Base-by-base conservation (phyloP, 2,329 filamentous ascomycete genomes). In the Ophiostoma pallidulum region DNA sequence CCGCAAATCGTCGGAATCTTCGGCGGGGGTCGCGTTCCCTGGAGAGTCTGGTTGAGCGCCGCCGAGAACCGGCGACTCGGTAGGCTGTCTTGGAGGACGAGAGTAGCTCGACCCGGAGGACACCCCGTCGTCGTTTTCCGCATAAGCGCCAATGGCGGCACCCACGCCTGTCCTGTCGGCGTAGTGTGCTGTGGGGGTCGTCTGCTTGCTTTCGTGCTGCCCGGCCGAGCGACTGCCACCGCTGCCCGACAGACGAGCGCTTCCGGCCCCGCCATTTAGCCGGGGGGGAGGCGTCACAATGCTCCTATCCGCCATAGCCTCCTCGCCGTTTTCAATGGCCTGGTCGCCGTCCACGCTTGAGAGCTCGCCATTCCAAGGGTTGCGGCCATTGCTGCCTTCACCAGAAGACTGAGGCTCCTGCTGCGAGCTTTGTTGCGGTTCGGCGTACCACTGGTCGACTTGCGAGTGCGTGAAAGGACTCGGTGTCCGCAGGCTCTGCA, bases 401-500 rank as follows among this genome's bases (percentile, higher is more conserved):
- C 43, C 32, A 20, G 53, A 51, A 3, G 55, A 53, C n/a, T 47
- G 51, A 3, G 48, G 44, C 7, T n/a, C 55, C 57, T 37, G 41
- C 22, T 35, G n/a, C 24, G 19, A 5, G 41, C 29, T 12, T 26
- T 57, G 57, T 13, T 52, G 55, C 8, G 62, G 49, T 26, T 65
- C 64, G 0, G 64, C 60, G 52, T 71, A 71, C 71, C 71, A 74
- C 48, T 75, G 73, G 39, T 82, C 78, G 31, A 71, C 62, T 26
- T 64, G 69, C 3, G 86, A 77, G 55, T 86, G 78, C 1, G 84
- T 90, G 59, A 94, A 86, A 0, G 86, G 88, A 58, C 84, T 92
- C 0, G 82, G 80, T 1, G 81, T 84, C 32, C 86, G 77, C 51
- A 91, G 65, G 58, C 77, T 89, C 56, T 87, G 82, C 45, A 90